Base-by-base conservation (phyloP, 1,139 yeast species). In the Geotrichum fermentans region DNA sequence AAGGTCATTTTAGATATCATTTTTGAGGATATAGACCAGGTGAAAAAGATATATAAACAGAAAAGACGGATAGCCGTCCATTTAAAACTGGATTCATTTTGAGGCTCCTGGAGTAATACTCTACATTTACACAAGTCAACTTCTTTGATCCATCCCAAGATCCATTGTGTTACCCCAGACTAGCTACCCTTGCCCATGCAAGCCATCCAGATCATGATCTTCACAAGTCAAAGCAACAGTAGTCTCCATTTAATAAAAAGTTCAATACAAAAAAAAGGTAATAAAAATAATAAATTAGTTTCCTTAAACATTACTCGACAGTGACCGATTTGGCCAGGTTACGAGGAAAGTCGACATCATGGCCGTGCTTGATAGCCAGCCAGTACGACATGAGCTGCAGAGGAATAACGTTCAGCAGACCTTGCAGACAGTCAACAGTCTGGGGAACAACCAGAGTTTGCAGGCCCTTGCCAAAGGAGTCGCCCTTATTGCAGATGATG, bases 271-370 rank as follows among this genome's bases (percentile, higher is more conserved):
- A 34, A 34, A 18, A 36, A 18, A 20, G 17, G n/a, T 11, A 36
- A 36, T 21, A 36, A 36, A 36, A 11, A 30, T n/a, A n/a, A 32
- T 32, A 2, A 32, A 13, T 32, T 32, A 8, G 7, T n/a, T 32
- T 17, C 6, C 8, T 34, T 5, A 14, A 14, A 10, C 21, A 16
- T 59, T 75, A 85, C 73, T 83, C 97, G 56, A 94, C 98, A 48
- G 99, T 94, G 52, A 94, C 98, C 42, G 96, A 83, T 75, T 94
- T 94, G 57, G 99, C 99, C 73, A 94, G 79, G 73, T 94, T 94
- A 73, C 98, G 83, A 60, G 99, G 99, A 80, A 92, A 92, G 69
- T 94, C 99, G 52, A 94, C 98, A 67, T 94, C 96, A 61, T 87
- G 84, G 39, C 97, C 97, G 67, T 92, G 85, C 71, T 84, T 82